Base-by-base conservation (phyloP, 805 yeast species). In the Metschnikowia lochheadii region DNA sequence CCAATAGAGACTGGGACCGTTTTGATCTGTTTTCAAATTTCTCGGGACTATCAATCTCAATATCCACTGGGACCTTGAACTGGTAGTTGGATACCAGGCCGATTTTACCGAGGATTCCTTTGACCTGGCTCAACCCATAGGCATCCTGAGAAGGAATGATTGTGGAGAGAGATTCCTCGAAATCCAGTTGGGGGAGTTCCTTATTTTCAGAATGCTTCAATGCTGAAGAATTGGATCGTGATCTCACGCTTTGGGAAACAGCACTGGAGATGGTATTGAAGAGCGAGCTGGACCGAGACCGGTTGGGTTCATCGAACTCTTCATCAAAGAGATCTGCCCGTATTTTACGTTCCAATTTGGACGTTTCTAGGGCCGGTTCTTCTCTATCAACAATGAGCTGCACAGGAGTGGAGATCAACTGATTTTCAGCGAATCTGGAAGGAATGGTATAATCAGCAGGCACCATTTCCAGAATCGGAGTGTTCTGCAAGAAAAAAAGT, bases 221-320 rank as follows among this genome's bases (percentile, higher is more conserved):
- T 15, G 55, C 63, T 20, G 63, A 68, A 35, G 68, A 67, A 46
- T 68, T 69, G 13, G 77, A 72, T 13, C 71, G 55, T 3, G 69
- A 64, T 49, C 76, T 38, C 32, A 56, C 59, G 3, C 57, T 43
- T 11, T 43, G 52, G 5, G 71, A 55, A 4, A 68, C 68, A 32
- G 71, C 76, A 46, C 61, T 64, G 10, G 66, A 63, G 5, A 73
- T 62, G 6, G 73, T 65, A 52, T 72, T 71, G 50, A 73, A 58
- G 7, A 73, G 52, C 1, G 77, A 73, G 11, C 70, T 61, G 13
- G 77, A 72, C 34, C 77, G 63, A 8, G 75, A 69, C 29, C 77
- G 49, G 20, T 50, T 52, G 11, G 56, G n/a, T 11, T 18, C 47
- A 17, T 38, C 51, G 17, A 50, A 35, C 43, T 55, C 60, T 15